A percentile compares a stretch with the other conserved stretches of the same genome.
These are phyloP conservation scores for Climacium dendroides DNA, from an alignment of 225 moss, liverwort and hornwort species.

Conservation along the genomic window DNA sequence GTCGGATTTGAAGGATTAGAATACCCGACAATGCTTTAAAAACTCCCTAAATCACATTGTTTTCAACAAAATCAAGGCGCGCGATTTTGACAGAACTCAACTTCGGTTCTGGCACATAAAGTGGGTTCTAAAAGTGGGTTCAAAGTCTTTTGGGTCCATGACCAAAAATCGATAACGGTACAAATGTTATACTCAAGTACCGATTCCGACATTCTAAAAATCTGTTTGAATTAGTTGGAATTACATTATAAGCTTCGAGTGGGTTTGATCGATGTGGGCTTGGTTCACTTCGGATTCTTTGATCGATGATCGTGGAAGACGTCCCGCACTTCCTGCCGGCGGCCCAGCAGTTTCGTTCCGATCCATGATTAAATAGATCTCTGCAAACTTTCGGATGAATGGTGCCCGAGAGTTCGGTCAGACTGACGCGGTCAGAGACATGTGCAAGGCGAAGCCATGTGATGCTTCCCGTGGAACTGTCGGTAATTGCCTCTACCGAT, in stretches of 20 bases:
- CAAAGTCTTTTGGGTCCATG: no score
- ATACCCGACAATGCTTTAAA: not conserved
- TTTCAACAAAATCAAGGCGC: no score
- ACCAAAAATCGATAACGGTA: no score
- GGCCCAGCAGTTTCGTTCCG: not conserved
- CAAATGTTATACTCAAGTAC: no score
- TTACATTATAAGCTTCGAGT: not conserved
- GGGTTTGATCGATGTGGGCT: not conserved
- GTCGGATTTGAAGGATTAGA: not conserved
- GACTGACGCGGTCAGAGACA: not conserved
- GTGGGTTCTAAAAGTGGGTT: not conserved
- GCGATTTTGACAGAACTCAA: not conserved
- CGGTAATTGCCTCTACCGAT: not conserved
- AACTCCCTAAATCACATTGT: not conserved
- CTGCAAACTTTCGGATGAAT: not conserved
- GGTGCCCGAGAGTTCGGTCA: not conserved
- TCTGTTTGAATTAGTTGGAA: not conserved
- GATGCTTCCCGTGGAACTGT: not conserved
- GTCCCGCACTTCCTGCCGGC: not conserved
- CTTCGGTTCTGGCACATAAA: not conserved
- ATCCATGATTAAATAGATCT: no score
- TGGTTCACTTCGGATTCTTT: not conserved
- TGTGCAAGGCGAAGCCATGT: not conserved
- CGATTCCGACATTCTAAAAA: not conserved
- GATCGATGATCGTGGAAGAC: not conserved